phyloP scores from a whole-genome alignment of 2,329 filamentous ascomycete genomes.

The Ceratocystis lukuohia region DNA sequence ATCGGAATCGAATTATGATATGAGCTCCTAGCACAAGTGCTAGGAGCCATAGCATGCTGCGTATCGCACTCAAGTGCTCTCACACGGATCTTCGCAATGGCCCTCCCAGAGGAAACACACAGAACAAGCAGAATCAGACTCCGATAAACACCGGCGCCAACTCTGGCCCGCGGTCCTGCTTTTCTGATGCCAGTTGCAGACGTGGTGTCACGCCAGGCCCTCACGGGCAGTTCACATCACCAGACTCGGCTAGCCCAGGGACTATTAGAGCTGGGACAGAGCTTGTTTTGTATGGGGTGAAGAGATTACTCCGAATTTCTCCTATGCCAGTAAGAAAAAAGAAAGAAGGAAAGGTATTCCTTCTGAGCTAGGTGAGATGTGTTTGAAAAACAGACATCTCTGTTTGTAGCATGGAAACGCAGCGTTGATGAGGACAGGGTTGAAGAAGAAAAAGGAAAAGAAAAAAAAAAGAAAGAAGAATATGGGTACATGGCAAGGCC shows the following conservation, averaged over 20 bases:
- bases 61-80: constrained; percentile 91
- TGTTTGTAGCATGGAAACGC: constrained; percentile 90
- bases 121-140: constrained; percentile 15
- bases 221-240: constrained; percentile 56
- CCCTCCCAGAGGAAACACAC: constrained; percentile 62
- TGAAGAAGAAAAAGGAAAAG: constrained; percentile 31
- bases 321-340: constrained; percentile 52
- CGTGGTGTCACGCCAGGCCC: constrained; percentile 71
- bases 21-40: constrained; percentile 26
- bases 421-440: constrained; percentile 80
- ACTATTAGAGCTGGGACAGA: constrained; percentile 23
- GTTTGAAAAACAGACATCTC: constrained; percentile 33
- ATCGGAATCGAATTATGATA: constrained; percentile 77
- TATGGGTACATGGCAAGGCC: constrained; percentile 5
- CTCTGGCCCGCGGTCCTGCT: constrained; percentile 37
- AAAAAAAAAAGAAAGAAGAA: constrained; percentile 17
- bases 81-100: constrained; percentile 75
- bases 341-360: constrained; percentile 19
- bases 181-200: constrained; percentile 91
- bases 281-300: constrained; percentile 34
- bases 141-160: not conserved
- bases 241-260: not conserved
- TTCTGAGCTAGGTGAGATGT: constrained; percentile 23
- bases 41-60: constrained; percentile 46
- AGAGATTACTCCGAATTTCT: constrained; percentile 99